Evolutionary conservation across 2,329 filamentous ascomycete genomes (phyloP), one percentile per base, ranked within the genome.

Genomic region (Thelonectria blattea): DNA sequence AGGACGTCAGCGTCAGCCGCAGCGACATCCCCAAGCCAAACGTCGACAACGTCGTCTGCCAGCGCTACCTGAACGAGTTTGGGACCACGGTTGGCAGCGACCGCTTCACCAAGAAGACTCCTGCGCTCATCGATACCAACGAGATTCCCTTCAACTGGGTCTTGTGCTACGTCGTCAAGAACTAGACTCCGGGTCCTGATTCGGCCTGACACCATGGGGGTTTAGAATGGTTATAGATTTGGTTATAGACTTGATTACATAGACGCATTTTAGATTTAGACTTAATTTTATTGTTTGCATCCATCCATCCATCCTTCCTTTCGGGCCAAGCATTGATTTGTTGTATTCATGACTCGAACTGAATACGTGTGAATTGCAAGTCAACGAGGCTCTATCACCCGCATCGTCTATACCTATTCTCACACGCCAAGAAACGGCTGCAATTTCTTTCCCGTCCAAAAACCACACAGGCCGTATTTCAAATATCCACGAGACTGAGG

Each of bases 131-230:
- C 27, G 14, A 7, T n/a, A 50, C 47, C 11, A 52, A 42, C 50
- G 34, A 5, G 9, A 43, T 27, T 43, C 18, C 65, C 62, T 18
- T 71, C 62, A 18, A 22, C 14, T 39, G 47, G 30, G 14, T 50
- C n/a, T 17, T 50, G n/a, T 50, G 47, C 37, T 50, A 50, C n/a
- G 47, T 37, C 30, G 30, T 50, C 24, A 50, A 37, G 47, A 50
- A 50, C 47, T 50, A 37, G 34, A 37, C 12, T 11, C 15, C 34
- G 34, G 34, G 15, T 15, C 3, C 4, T 11, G 12, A 14, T 8
- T 37, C 12, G 34, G 34, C 7, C 14, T 37, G 9, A 12, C 15
- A 14, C 15, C 12, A 37, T 14, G 3, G 34, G 3, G 15, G 12
- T 15, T 37, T 37, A 37, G 34, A 37, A 15, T 37, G 9, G 34